Base-by-base conservation (phyloP, 345 rosid species). In the Ceriops decandra region DNA sequence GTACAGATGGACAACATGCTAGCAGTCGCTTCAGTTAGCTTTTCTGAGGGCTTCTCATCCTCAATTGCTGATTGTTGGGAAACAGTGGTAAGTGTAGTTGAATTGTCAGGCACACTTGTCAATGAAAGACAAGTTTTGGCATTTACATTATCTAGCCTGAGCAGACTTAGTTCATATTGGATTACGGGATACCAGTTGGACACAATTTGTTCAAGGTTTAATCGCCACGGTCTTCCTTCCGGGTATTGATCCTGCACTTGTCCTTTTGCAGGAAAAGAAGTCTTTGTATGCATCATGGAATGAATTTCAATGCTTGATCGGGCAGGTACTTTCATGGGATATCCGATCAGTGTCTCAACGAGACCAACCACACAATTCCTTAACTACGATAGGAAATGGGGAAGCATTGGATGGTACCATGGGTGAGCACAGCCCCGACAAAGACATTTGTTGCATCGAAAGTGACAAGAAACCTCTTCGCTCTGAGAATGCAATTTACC, bases 301-400 rank as follows among this genome's bases (percentile, higher is more conserved):
- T 38, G 97, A 91, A 78, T 66, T 91, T 4, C 84, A 82, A 74
- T 74, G 71, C 78, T 78, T 93, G 83, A 80, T 93, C 57, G 66
- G 76, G 42, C 91, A 88, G 78, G 95, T 88, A 24, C 90, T 93
- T 63, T 84, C 92, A 19, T 93, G 98, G 98, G 98, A 93, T 82
- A 91, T 93, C 66, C 88, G 95, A 68, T 91, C 98, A 62, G 72
- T 86, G 66, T 93, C 95, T 15, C 98, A 91, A 67, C 76, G 87
- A 62, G 86, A 79, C 69, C 81, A 74, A 75, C 90, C 87, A 69
- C 88, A 74, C 61, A 70, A 81, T 74, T 58, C 70, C 36, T 72
- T 26, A 11, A 32, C 46, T 1, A 62, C 53, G 53, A 58, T 21
- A 0, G 75, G 59, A 63, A 72, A 67, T 27, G 75, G 17, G 20